A percentile compares a stretch with the other conserved stretches of the same genome.
Evolutionary conservation across 2,329 filamentous ascomycete species (phyloP).

Genomic region (Chrysoporthe austroafricana): DNA sequence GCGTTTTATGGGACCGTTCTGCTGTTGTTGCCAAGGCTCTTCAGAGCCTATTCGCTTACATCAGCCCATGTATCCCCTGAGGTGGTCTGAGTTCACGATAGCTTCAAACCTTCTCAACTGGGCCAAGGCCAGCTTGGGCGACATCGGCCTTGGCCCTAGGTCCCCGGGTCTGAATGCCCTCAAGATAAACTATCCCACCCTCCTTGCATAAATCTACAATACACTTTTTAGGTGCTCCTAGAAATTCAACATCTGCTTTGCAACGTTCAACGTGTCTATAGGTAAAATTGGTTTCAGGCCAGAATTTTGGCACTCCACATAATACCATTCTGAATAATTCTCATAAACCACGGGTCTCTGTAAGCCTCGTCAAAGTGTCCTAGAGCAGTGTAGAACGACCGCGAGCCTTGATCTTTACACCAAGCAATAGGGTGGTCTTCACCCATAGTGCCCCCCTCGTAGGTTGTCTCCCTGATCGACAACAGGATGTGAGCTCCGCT

Average conservation of each 20-base stretch:
- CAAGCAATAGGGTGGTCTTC: slow-evolving; percentile 45
- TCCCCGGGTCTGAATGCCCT: too few species aligned
- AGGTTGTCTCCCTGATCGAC: slow-evolving; percentile 41
- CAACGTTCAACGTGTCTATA: not conserved
- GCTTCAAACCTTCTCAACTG: too few species aligned
- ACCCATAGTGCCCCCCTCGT: slow-evolving; percentile 41
- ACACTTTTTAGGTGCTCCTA: too few species aligned
- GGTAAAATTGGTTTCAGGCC: not conserved
- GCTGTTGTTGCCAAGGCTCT: too few species aligned
- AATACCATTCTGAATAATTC: slow-evolving; percentile 34
- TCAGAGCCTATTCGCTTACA: too few species aligned
- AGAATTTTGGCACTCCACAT: slow-evolving; percentile 33
- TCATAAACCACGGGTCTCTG: slow-evolving; percentile 37
- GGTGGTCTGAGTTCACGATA: too few species aligned
- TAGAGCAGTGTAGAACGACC: slow-evolving; percentile 47
- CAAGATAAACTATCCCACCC: too few species aligned
- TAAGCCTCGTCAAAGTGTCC: slow-evolving; percentile 48
- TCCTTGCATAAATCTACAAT: too few species aligned
- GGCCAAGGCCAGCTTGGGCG: too few species aligned
- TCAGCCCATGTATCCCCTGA: too few species aligned
- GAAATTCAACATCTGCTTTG: too few species aligned
- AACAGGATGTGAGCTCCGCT: slow-evolving; percentile 40
- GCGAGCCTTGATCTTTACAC: slow-evolving; percentile 44
- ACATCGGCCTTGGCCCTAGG: too few species aligned
- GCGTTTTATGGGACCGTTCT: not conserved